phyloP scores from a whole-genome alignment of 192 early-diverging fungal genomes.

The Umbelopsis isabellina region DNA sequence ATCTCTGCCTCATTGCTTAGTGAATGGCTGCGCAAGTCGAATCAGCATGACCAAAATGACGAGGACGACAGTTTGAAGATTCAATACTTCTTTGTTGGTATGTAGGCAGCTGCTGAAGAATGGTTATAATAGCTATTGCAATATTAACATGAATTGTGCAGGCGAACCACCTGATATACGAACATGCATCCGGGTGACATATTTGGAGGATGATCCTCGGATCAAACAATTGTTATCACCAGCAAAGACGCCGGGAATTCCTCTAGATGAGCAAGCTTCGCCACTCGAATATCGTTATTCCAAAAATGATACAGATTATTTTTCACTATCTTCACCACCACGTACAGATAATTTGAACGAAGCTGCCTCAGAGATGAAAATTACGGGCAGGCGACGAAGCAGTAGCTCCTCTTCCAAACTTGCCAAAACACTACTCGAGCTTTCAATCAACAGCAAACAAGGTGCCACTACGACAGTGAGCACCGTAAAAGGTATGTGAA shows the following conservation, averaged over 20 bases:
- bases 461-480: too few relatives aligned
- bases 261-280: background rate
- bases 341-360: background rate
- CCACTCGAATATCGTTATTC: constrained; percentile 20
- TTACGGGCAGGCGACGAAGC: background rate
- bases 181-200: constrained; percentile 25
- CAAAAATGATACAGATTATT: constrained; percentile 24
- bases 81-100: constrained; percentile 38
- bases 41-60: background rate
- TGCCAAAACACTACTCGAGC: background rate
- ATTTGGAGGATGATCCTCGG: constrained; percentile 16
- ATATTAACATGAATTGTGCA: background rate
- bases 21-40: constrained; percentile 26
- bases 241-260: background rate
- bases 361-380: background rate
- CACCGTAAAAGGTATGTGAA: too few relatives aligned
- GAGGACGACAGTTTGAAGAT: constrained; percentile 23
- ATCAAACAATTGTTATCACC: background rate
- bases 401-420: constrained; percentile 10
- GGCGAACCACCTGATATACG: constrained; percentile 25
- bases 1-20: constrained; percentile 37
- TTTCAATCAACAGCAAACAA: background rate
- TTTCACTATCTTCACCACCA: constrained; percentile 1
- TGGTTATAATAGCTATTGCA: background rate
- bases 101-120: background rate